Base-by-base conservation (phyloP, 2,329 filamentous ascomycete genomes). In the Botrytis cinerea region DNA sequence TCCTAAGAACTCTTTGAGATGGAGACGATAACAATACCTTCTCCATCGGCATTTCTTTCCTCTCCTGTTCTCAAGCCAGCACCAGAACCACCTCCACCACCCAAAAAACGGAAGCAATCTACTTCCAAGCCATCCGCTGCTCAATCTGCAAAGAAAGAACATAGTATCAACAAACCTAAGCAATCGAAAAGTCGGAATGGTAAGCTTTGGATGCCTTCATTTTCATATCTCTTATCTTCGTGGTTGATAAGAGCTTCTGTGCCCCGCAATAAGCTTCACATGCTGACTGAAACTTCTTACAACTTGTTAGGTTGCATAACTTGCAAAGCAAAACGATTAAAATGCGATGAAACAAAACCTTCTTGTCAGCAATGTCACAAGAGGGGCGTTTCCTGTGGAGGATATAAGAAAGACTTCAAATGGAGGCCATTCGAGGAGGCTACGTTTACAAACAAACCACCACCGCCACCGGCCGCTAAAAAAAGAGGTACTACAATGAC, bases 111-210 rank as follows among this genome's bases (percentile, higher is more conserved):
- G 71, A 79, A 79, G 77, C 73, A 77, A 43, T 28, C 76, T 28
- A 71, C 76, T 43, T 74, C 74, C n/a, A 78, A 76, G 54, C 63
- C 75, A 63, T 71, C 75, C 48, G 73, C 74, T 2, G 74, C 46
- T 67, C 51, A 73, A 32, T 48, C 75, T 3, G 79, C 77, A 76
- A 80, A 78, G 74, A 74, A 81, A 79, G 82, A 80, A n/a, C 63
- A 20, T 70, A 82, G 80, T 45, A 80, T 85, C 72, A 82, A 82
- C 61, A 93, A 91, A 79, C 88, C 89, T 45, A 93, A 92, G 80
- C 91, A 92, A 82, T 91, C 90, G 74, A 93, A 93, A 82, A 92
- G 90, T 83, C 89, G 91, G 78, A 92, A 93, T 84, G 91, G 91
- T 92, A 88, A 78, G 86, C 48, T 83, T 73, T 72, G 48, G 57